Evolutionary conservation across 768 basidiomycete genomes (phyloP).

Genomic region (Hygrophorus pudorinus): DNA sequence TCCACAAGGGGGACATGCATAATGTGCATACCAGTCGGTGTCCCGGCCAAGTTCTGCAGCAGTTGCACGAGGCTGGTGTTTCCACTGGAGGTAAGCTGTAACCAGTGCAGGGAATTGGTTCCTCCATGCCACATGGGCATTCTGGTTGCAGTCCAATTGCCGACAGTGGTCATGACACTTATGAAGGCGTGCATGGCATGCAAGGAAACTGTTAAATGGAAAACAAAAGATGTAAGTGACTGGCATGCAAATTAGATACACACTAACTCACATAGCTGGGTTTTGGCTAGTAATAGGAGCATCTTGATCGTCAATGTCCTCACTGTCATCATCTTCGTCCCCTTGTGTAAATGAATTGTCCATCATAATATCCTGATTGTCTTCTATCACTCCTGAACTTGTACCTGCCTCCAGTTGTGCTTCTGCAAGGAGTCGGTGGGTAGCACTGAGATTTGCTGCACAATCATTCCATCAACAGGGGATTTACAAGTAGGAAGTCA

Average conservation of each 20-base stretch:
- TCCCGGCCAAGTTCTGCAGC: conserved; percentile 17
- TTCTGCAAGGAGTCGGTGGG: not conserved
- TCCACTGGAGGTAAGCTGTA: not conserved
- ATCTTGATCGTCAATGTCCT: no score
- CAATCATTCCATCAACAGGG: no score
- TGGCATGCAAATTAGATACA: not conserved
- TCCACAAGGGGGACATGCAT: conserved; percentile 27
- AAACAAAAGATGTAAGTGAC: not conserved
- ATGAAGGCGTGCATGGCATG: not conserved
- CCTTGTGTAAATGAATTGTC: not conserved
- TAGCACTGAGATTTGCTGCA: not conserved
- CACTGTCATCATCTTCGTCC: not conserved
- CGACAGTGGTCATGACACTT: not conserved
- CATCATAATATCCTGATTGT: not conserved
- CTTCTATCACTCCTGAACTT: not conserved
- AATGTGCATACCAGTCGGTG: conserved; percentile 21
- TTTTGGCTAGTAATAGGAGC: no score
- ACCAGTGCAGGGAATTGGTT: not conserved
- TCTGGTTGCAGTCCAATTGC: not conserved
- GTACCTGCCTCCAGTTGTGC: not conserved
- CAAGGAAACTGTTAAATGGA: not conserved
- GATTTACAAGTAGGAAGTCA: no score
- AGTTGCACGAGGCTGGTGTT: not conserved
- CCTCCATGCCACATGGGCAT: not conserved
- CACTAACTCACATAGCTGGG: not conserved